phyloP scores from a whole-genome alignment of 495 filamentous ascomycete species.

The Podospora conica region DNA sequence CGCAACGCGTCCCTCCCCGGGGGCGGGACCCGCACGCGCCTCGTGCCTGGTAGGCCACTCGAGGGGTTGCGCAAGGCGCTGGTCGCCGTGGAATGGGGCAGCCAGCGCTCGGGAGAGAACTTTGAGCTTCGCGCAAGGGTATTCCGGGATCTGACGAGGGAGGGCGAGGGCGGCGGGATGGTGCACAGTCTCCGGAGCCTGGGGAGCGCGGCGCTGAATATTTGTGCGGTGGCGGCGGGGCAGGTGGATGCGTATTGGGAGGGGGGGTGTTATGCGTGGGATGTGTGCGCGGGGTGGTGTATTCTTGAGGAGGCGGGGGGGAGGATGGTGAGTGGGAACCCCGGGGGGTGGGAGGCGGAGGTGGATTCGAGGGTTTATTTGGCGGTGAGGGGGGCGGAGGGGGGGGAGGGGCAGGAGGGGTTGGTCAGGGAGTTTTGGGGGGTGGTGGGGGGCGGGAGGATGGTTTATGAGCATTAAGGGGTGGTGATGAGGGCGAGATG shows the following conservation, averaged over 20 bases:
- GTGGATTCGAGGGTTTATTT: conserved; percentile 77
- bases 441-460: conserved; percentile 27
- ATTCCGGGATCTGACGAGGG: conserved; percentile 60
- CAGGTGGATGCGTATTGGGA: conserved; percentile 87
- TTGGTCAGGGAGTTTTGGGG: conserved; percentile 80
- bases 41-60: conserved; percentile 37
- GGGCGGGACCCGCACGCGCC: conserved; percentile 19
- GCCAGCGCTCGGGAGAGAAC: conserved; percentile 64
- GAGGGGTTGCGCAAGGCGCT: conserved; percentile 54
- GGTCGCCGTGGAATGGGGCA: conserved; percentile 74
- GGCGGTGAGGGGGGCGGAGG: conserved; percentile 60
- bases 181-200: conserved; percentile 70
- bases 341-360: conserved; percentile 64
- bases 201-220: conserved; percentile 77
- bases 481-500: background rate
- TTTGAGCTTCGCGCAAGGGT: conserved; percentile 66
- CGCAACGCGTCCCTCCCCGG: conserved; percentile 20
- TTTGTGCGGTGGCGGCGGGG: conserved; percentile 75
- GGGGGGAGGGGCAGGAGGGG: conserved; percentile 70
- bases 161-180: conserved; percentile 67
- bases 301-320: conserved; percentile 82
- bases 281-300: conserved; percentile 88
- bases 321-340: conserved; percentile 69
- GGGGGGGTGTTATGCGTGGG: conserved; percentile 91
- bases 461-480: conserved; percentile 44